Evolutionary conservation across 768 basidiomycete genomes (phyloP).

Genomic region (Termitomyces bulborhizus): DNA sequence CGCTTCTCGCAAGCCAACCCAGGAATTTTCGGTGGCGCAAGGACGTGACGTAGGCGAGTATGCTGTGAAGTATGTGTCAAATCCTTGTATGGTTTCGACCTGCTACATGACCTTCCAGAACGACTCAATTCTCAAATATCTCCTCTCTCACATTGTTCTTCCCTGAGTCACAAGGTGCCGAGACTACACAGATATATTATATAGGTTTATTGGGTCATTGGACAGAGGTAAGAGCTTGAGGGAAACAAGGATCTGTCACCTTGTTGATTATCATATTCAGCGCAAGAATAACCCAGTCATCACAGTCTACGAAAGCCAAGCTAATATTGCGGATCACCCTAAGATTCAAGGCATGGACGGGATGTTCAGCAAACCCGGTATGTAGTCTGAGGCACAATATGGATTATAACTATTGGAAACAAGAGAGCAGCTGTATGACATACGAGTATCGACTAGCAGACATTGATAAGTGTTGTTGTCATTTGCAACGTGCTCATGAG

Average conservation of each 20-base stretch:
- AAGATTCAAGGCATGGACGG: conserved; percentile 80
- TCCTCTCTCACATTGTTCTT: conserved; percentile 81
- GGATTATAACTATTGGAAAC: conserved; percentile 3
- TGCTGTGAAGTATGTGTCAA: conserved; percentile 57
- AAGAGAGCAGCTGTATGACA: conserved; percentile 1
- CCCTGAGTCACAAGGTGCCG: conserved; percentile 74
- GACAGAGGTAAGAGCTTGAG: conserved; percentile 50
- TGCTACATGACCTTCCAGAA: conserved; percentile 34
- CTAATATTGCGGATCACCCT: conserved; percentile 82
- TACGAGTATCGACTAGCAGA: background rate
- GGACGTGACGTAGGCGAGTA: conserved; percentile 82
- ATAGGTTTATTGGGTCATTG: conserved; percentile 81
- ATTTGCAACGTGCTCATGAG: conserved; percentile 16
- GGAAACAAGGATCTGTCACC: background rate
- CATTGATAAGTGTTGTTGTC: conserved; percentile 13
- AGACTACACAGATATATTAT: conserved; percentile 73
- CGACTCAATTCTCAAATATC: conserved; percentile 80
- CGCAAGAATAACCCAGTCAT: conserved; percentile 73
- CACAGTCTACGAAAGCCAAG: conserved; percentile 83
- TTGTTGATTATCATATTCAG: conserved; percentile 30
- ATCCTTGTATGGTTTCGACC: background rate
- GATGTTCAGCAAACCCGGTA: conserved; percentile 41
- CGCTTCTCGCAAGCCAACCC: conserved; percentile 51
- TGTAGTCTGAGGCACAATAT: conserved; percentile 9
- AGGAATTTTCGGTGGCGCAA: conserved; percentile 67